These are phyloP conservation scores for Lomentospora prolificans DNA, from an alignment of 2,329 filamentous ascomycete species.

Conservation along the genomic window DNA sequence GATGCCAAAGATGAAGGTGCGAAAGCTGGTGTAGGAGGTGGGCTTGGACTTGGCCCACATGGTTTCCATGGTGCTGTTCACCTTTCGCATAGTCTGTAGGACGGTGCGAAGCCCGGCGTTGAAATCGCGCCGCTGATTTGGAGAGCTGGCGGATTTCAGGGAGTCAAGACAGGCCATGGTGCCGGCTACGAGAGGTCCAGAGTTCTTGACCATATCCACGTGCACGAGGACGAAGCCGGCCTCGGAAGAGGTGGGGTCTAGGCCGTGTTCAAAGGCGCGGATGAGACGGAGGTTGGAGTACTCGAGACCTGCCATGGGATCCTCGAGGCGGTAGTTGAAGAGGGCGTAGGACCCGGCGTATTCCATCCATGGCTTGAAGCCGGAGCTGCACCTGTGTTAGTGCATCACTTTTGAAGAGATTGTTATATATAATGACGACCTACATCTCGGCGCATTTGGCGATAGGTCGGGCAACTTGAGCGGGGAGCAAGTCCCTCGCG, in stretches of 20 bases:
- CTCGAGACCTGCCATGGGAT: slow-evolving; percentile 45
- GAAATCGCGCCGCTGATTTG: slow-evolving; percentile 41
- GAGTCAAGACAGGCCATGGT: slow-evolving; percentile 52
- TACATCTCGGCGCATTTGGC: slow-evolving; percentile 78
- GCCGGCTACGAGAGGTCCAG: slow-evolving; percentile 65
- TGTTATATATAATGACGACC: too few species aligned
- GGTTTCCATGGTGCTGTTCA: slow-evolving; percentile 72
- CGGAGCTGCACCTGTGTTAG: slow-evolving; percentile 24
- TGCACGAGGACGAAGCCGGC: slow-evolving; percentile 95
- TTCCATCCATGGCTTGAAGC: slow-evolving; percentile 90
- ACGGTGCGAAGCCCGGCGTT: slow-evolving; percentile 52
- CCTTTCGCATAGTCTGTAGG: slow-evolving; percentile 46
- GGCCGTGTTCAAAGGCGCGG: slow-evolving; percentile 81
- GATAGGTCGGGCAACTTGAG: slow-evolving; percentile 69
- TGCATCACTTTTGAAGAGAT: too few species aligned
- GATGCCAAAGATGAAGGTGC: slow-evolving; percentile 95
- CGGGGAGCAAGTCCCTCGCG: slow-evolving; percentile 62
- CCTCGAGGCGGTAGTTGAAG: slow-evolving; percentile 55
- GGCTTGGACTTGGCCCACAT: slow-evolving; percentile 92
- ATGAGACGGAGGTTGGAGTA: slow-evolving; percentile 70
- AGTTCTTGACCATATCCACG: slow-evolving; percentile 89
- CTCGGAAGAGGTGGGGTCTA: slow-evolving; percentile 79
- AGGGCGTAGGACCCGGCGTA: slow-evolving; percentile 62
- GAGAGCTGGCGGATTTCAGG: slow-evolving; percentile 12
- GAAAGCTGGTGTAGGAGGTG: slow-evolving; percentile 75